Base-by-base conservation (phyloP, 169 alveolate species). In the Cyclospora cayetanensis region DNA sequence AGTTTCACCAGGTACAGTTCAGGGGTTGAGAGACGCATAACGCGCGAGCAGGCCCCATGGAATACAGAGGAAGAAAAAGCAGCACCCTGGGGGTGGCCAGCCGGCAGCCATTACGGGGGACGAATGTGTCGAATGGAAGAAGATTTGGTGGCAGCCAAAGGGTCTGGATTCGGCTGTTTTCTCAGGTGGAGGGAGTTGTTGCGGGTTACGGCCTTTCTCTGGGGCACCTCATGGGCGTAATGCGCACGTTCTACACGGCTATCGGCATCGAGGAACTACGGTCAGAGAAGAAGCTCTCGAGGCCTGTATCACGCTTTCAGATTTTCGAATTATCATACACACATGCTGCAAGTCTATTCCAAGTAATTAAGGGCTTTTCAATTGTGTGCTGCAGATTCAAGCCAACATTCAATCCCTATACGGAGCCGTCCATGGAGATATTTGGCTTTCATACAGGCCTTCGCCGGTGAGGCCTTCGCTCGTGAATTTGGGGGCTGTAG, bases 331-430 rank as follows among this genome's bases (percentile, higher is more conserved):
- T n/a, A n/a, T n/a, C n/a, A n/a, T n/a, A n/a, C n/a, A n/a, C n/a
- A n/a, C n/a, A n/a, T n/a, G n/a, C n/a, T n/a, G n/a, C n/a, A n/a
- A n/a, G n/a, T n/a, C n/a, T n/a, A n/a, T n/a, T n/a, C n/a, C n/a
- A n/a, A n/a, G n/a, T n/a, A n/a, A n/a, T n/a, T n/a, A n/a, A n/a
- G n/a, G n/a, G 74, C n/a, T n/a, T 43, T 43, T 1, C 34, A 29
- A 3, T 29, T 37, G 52, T 11, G 3, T 65, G 25, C 91, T 65
- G 25, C 91, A 90, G 97, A 93, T 99, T 98, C 96, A 99, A 99
- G 95, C 99, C 99, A 22, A 99, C 99, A 27, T 99, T 98, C 95
- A 99, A 99, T 94, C 99, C 99, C 25, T 99, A 99, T 95, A 99
- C 99, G 39, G 99, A 99, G 94, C 99, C 99, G n/a, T 90, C 99